A percentile compares a stretch with the other conserved stretches of the same genome.
Evolutionary conservation across 805 yeast genomes (phyloP).

Genomic region (Candida qinlingensis): DNA sequence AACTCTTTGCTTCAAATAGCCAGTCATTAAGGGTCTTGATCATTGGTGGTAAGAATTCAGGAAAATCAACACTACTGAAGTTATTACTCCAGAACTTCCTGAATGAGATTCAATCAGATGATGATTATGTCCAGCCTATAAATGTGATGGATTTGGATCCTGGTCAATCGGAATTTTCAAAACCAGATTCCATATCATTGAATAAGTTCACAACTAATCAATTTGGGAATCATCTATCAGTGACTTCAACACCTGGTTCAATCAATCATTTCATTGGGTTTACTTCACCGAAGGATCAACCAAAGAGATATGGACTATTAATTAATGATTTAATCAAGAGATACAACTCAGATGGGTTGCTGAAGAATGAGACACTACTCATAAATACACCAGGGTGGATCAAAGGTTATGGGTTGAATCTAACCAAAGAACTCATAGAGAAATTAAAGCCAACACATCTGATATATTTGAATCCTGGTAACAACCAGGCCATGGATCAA

Average conservation of each 20-base stretch:
- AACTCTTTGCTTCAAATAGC: constrained; percentile 26
- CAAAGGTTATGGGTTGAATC: constrained; percentile 74
- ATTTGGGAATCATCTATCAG: constrained; percentile 31
- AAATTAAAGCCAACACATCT: constrained; percentile 49
- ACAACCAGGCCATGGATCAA: constrained; percentile 2
- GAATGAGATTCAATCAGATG: constrained; percentile 7
- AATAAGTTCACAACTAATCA: constrained; percentile 29
- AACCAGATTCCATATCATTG: constrained; percentile 66
- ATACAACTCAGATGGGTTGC: constrained; percentile 27
- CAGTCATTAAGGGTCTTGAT: constrained; percentile 27
- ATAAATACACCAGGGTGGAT: constrained; percentile 91
- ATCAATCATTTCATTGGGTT: constrained; percentile 9
- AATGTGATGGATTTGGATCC: constrained; percentile 77
- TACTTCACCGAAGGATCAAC: constrained; percentile 57
- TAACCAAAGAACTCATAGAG: constrained; percentile 41
- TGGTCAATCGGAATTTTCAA: constrained; percentile 77
- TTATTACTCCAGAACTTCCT: constrained; percentile 46
- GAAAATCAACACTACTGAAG: constrained; percentile 70
- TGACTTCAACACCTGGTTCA: constrained; percentile 12
- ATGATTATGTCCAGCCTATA: constrained; percentile 25
- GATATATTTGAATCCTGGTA: constrained; percentile 45
- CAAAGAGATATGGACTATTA: constrained; percentile 45
- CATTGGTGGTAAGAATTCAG: constrained; percentile 61
- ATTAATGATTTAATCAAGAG: constrained; percentile 36
- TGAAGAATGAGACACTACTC: constrained; percentile 34